Conservation (phyloP, 2,329 filamentous ascomycete genomes). For the Nemania serpens region DNA sequence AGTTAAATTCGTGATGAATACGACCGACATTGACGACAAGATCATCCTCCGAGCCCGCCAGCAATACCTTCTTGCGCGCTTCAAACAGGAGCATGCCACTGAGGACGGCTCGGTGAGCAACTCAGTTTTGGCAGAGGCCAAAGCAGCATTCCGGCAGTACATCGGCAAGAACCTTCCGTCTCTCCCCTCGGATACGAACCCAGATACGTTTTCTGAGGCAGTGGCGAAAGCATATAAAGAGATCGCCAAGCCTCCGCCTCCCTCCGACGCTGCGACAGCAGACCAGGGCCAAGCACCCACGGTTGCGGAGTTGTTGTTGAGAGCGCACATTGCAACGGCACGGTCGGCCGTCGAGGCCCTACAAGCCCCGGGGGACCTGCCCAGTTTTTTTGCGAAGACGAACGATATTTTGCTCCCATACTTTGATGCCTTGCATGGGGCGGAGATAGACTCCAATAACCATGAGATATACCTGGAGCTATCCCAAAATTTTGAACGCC, state of each 20-base stretch:
- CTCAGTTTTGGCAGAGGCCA: slow-evolving; percentile 17
- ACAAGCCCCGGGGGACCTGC: slow-evolving; percentile 7
- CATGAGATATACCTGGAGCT: slow-evolving; percentile 19
- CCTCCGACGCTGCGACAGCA: not conserved
- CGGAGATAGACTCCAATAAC: slow-evolving; percentile 18
- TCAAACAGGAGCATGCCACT: slow-evolving; percentile 23
- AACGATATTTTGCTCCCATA: slow-evolving; percentile 23
- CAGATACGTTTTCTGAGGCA: slow-evolving; percentile 17
- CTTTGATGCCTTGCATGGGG: slow-evolving; percentile 18
- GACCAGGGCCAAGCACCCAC: slow-evolving; percentile 5
- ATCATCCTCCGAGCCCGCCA: slow-evolving; percentile 51
- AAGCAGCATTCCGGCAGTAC: slow-evolving; percentile 19
- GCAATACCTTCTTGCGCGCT: slow-evolving; percentile 20
- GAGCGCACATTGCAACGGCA: slow-evolving; percentile 13
- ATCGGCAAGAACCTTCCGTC: slow-evolving; percentile 22
- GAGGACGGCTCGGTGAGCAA: slow-evolving; percentile 19
- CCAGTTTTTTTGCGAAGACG: slow-evolving; percentile 11
- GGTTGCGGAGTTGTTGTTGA: slow-evolving; percentile 13
- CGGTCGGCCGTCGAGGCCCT: slow-evolving; percentile 16
- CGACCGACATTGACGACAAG: slow-evolving; percentile 85
- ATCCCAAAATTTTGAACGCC: slow-evolving; percentile 13
- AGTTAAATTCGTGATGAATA: slow-evolving; percentile 89
- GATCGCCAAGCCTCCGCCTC: too few relatives aligned
- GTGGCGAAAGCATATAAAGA: slow-evolving; percentile 18
- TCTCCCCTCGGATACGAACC: slow-evolving; percentile 9